Evolutionary conservation across 352 stramenopile species (phyloP), one percentile per base, ranked within the genome.

Genomic region (Phytophthora nicotianae): DNA sequence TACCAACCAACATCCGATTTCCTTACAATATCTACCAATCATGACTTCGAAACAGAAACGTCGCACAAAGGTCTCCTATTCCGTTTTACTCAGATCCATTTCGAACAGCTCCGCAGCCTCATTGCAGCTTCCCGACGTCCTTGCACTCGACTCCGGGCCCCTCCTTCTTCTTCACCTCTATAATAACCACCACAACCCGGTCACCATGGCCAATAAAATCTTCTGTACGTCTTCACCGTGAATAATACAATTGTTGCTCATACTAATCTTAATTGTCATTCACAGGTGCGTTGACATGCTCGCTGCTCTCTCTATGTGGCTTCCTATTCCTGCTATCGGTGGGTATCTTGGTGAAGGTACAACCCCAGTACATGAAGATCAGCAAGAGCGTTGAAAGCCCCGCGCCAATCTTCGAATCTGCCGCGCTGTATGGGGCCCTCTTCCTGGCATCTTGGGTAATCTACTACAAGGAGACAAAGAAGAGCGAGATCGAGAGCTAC

Each of bases 281-380:
- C 38, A 40, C 27, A 92, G 83, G 71, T 66, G 86, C 86, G 61
- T 55, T 95, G 21, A 88, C 74, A 62, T 93, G 84, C 68, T 88
- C 86, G 35, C 53, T 92, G 63, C 52, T 95, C 37, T 93, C 83
- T 53, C 74, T 87, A 23, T 83, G 75, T 29, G 86, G 86, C 41
- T 89, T 85, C 59, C 50, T 95, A 41, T 95, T 95, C 68, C 75
- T 95, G 9, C 38, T 86, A 5, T 47, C 72, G 13, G 70, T 95
- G 42, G 86, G 72, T 16, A 54, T 91, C 23, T 63, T 95, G 3
- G 75, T 95, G 41, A 75, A 91, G 60, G 65, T 82, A 37, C 86
- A 95, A 58, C 86, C 86, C 9, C 65, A 95, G 64, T 95, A 92
- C 72, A 83, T 95, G 70, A 93, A 93, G 70, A 78, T 91, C 13